These are phyloP conservation scores for Cercospora zeae-maydis DNA, from an alignment of 2,329 filamentous ascomycete species.

Conservation along the genomic window DNA sequence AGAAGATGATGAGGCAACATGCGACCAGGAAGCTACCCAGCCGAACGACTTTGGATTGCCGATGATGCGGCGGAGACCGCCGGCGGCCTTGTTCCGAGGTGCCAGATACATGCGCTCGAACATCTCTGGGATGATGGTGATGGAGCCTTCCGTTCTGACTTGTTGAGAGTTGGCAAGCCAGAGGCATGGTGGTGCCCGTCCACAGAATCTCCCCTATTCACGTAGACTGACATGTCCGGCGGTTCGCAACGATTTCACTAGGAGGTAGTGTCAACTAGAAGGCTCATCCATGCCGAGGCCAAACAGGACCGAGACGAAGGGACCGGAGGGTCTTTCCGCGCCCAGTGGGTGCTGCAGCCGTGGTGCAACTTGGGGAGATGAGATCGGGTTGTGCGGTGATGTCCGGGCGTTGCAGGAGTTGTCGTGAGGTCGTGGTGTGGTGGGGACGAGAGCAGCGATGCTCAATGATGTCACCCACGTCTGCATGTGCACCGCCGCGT, in stretches of 20 bases:
- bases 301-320: too few species aligned
- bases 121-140: slow-evolving; percentile 24
- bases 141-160: slow-evolving; percentile 20
- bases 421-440: background rate
- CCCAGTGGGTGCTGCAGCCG: too few species aligned
- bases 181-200: background rate
- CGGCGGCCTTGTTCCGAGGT: slow-evolving; percentile 21
- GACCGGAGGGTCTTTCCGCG: too few species aligned
- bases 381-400: too few species aligned
- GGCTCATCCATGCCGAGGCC: background rate
- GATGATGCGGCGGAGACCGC: slow-evolving; percentile 21
- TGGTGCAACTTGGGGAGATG: too few species aligned
- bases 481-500: background rate
- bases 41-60: slow-evolving; percentile 17
- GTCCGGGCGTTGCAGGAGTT: background rate
- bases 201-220: background rate
- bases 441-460: background rate
- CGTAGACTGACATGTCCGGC: slow-evolving; percentile 1
- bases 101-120: slow-evolving; percentile 28
- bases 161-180: slow-evolving; percentile 16
- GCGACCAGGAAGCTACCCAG: slow-evolving; percentile 25
- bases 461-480: background rate
- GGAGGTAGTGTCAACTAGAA: background rate
- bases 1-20: slow-evolving; percentile 21
- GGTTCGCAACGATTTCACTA: background rate